These are phyloP conservation scores for Elongisporangium senticosum DNA, from an alignment of 352 stramenopile genomes.

Conservation along the genomic window DNA sequence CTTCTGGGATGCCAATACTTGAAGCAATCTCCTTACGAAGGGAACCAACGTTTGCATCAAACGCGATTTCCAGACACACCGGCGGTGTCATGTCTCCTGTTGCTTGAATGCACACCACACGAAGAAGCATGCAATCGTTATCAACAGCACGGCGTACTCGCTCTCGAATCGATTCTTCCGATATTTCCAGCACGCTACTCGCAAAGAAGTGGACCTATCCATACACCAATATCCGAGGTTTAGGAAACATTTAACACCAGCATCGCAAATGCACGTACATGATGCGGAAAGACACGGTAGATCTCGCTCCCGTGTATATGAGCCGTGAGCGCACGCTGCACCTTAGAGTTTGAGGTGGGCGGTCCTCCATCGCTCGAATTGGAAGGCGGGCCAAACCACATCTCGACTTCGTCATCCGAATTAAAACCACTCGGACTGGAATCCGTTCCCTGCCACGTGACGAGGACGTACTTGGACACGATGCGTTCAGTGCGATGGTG, in stretches of 20 bases:
- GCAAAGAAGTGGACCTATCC: constrained; percentile 83
- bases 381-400: constrained; percentile 45
- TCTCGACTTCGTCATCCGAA: constrained; percentile 68
- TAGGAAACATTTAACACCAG: background rate
- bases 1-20: constrained; percentile 76
- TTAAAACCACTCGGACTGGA: constrained; percentile 39
- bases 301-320: constrained; percentile 83
- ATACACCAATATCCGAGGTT: background rate
- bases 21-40: constrained; percentile 75
- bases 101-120: constrained; percentile 82
- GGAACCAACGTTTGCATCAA: constrained; percentile 66
- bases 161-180: constrained; percentile 81
- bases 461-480: constrained; percentile 84
- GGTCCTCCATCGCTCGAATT: constrained; percentile 33
- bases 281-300: constrained; percentile 82
- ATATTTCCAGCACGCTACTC: constrained; percentile 67
- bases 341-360: constrained; percentile 63
- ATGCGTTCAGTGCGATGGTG: constrained; percentile 76
- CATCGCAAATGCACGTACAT: constrained; percentile 33
- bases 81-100: constrained; percentile 74
- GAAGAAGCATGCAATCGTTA: constrained; percentile 83
- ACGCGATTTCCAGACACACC: constrained; percentile 76
- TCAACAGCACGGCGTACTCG: constrained; percentile 77
- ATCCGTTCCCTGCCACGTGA: constrained; percentile 77
- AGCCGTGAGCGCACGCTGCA: constrained; percentile 72